These are phyloP conservation scores for Triticum timopheevii DNA, from an alignment of 176 grass and related monocot species.

Conservation along the genomic window DNA sequence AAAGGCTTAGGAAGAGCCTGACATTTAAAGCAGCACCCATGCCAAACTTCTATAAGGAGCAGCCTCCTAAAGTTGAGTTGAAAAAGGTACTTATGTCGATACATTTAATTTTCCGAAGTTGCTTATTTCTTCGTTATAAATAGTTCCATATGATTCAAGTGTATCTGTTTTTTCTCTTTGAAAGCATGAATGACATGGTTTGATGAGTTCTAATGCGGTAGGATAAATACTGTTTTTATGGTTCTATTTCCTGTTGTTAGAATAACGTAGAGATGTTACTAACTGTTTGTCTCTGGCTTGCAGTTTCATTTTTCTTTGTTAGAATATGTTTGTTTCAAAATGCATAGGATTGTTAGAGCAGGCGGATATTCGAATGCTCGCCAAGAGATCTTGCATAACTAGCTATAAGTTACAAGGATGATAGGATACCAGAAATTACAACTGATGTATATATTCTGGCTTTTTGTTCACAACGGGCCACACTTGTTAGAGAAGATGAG, in stretches of 20 bases:
- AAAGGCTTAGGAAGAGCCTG: constrained; percentile 89
- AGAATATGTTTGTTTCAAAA: not conserved
- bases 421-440: not conserved
- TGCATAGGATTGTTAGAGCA: not conserved
- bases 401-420: not conserved
- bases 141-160: constrained; percentile 2
- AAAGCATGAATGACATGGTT: not conserved
- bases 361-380: not conserved
- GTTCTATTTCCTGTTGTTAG: constrained; percentile 17
- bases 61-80: constrained; percentile 81
- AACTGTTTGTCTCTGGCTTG: constrained; percentile 5
- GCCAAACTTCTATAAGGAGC: constrained; percentile 97
- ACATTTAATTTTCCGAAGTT: constrained; percentile 9
- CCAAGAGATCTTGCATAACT: not conserved
- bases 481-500: not conserved
- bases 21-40: constrained; percentile 92
- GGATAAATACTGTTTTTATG: not conserved
- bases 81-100: constrained; percentile 67
- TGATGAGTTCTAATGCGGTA: not conserved
- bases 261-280: not conserved
- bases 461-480: not conserved
- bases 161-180: constrained; percentile 14
- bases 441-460: not conserved
- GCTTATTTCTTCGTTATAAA: not conserved
- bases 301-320: not conserved